These are phyloP conservation scores for Lipomyces sp. DNA, from an alignment of 805 yeast genomes.

Conservation along the genomic window DNA sequence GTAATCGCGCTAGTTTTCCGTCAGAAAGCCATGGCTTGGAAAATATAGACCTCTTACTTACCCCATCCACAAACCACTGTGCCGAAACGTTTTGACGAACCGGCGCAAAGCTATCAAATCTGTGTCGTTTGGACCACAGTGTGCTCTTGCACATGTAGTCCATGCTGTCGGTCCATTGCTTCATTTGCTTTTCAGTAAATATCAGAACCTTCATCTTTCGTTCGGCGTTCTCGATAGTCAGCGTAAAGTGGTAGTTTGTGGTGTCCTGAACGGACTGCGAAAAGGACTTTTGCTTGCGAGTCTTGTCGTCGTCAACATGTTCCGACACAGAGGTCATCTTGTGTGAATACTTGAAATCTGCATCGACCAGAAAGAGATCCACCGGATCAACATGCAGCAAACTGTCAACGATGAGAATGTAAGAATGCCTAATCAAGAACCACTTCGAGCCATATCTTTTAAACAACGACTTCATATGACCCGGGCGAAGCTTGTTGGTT, in stretches of 20 bases:
- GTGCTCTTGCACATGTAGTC: conserved; percentile 63
- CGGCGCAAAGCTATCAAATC: conserved; percentile 93
- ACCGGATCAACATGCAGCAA: conserved; percentile 81
- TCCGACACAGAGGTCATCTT: conserved; percentile 29
- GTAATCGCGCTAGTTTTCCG: conserved; percentile 59
- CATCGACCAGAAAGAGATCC: conserved; percentile 89
- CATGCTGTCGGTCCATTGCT: conserved; percentile 73
- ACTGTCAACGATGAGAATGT: conserved; percentile 79
- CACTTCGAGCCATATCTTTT: conserved; percentile 88
- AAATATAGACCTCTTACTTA: conserved; percentile 4
- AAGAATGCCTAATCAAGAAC: conserved; percentile 83
- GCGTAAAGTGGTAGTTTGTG: conserved; percentile 30
- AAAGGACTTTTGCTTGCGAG: background rate
- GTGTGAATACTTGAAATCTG: conserved; percentile 54
- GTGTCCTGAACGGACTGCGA: conserved; percentile 23
- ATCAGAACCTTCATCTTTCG: conserved; percentile 72
- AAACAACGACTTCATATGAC: conserved; percentile 82
- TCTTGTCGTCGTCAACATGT: conserved; percentile 3
- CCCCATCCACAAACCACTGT: conserved; percentile 93
- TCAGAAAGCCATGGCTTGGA: background rate
- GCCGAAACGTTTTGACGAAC: conserved; percentile 80
- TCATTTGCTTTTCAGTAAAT: conserved; percentile 59
- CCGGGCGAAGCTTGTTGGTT: conserved; percentile 78
- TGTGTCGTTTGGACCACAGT: conserved; percentile 66
- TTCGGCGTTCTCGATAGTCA: conserved; percentile 63